Conservation (phyloP, 2,329 filamentous ascomycete species). For the Fusarium nisikadoi region DNA sequence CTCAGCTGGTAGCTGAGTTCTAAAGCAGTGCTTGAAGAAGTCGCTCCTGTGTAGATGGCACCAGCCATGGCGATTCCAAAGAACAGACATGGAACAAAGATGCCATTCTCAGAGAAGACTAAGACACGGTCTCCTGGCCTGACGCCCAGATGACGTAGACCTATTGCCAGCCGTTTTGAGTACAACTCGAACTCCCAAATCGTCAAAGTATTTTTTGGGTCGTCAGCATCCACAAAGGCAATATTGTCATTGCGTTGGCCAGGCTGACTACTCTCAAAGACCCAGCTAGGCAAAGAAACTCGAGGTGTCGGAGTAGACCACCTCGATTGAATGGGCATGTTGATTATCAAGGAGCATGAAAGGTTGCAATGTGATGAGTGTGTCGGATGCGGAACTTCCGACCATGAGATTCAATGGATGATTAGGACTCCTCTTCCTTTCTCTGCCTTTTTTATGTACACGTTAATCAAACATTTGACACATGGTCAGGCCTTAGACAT, state of each 20-base stretch:
- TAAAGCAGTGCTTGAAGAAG: not conserved
- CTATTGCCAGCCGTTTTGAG: not conserved
- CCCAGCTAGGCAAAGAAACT: not conserved
- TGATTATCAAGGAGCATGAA: not conserved
- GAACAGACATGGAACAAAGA: not conserved
- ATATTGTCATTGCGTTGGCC: not conserved
- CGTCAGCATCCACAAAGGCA: not conserved
- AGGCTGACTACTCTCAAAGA: not conserved
- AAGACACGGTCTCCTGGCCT: not conserved
- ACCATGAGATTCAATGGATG: not conserved
- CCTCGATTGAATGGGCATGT: not conserved
- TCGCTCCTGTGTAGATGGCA: not conserved
- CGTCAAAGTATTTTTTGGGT: not conserved
- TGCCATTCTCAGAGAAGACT: not conserved
- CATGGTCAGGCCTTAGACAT: not conserved
- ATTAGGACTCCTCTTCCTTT: not conserved
- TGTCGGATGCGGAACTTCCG: not conserved
- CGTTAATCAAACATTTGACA: not conserved
- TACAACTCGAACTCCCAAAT: not conserved
- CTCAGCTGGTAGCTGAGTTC: not conserved
- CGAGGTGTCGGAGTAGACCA: not conserved
- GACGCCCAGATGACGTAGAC: not conserved
- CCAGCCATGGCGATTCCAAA: not conserved
- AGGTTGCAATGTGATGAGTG: fast-evolving
- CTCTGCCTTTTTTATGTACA: not conserved